Evolutionary conservation across 1,284 basidiomycete species (phyloP).

Genomic region (Ustanciosporium gigantosporum): DNA sequence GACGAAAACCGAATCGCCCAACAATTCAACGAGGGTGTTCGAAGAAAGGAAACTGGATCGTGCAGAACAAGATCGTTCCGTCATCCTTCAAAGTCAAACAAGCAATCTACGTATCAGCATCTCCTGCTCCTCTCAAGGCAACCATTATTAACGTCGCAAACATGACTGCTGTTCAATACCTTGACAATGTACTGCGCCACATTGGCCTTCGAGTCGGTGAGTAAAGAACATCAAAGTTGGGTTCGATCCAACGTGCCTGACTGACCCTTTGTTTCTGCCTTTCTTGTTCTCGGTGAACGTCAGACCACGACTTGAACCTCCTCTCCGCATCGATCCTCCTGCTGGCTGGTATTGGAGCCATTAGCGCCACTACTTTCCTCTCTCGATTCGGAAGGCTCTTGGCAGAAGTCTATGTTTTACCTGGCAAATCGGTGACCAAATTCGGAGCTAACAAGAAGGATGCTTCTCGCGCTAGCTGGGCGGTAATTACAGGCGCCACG

Average conservation of each 20-base stretch:
- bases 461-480: slow-evolving; percentile 47
- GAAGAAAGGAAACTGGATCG: no score
- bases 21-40: no score
- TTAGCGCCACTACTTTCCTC: slow-evolving; percentile 14
- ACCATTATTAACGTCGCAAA: not conserved
- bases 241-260: not conserved
- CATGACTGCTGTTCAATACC: not conserved
- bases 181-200: slow-evolving; percentile 30
- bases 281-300: not conserved
- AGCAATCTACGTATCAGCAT: no score
- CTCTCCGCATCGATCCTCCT: slow-evolving; percentile 18
- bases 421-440: slow-evolving; percentile 34
- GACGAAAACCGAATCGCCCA: no score
- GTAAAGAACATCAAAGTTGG: not conserved
- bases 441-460: slow-evolving; percentile 52
- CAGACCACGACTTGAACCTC: slow-evolving; percentile 34
- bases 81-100: no score
- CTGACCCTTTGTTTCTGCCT: not conserved
- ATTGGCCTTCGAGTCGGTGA: slow-evolving; percentile 35
- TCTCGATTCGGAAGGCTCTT: slow-evolving; percentile 20
- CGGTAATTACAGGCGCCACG: slow-evolving; percentile 73
- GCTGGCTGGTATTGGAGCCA: slow-evolving; percentile 19
- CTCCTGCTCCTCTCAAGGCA: no score
- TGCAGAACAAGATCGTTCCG: no score
- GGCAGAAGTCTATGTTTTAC: slow-evolving; percentile 39